Percentiles rank a stretch among this genome's conserved stretches.
Conservation (phyloP, 2,329 filamentous ascomycete species). For the Aspergillaceae sp. region DNA sequence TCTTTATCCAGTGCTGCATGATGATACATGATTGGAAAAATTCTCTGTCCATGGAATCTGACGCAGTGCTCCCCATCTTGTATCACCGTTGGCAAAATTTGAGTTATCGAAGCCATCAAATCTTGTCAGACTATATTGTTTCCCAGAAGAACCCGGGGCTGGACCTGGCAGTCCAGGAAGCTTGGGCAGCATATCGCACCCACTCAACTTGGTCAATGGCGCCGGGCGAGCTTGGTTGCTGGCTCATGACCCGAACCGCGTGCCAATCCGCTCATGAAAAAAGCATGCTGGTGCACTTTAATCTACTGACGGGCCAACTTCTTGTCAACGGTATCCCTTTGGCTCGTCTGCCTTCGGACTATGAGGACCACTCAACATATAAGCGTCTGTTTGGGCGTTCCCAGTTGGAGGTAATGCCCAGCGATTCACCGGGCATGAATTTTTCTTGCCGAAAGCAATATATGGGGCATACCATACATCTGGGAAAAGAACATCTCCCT, state of each 20-base stretch:
- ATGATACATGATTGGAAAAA: constrained; percentile 26
- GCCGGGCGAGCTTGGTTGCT: neutral
- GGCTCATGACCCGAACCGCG: constrained; percentile 2
- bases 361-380: constrained; percentile 16
- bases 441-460: constrained; percentile 15
- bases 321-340: constrained; percentile 25
- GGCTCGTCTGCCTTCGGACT: constrained; percentile 19
- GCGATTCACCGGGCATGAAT: constrained; percentile 4
- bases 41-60: constrained; percentile 1
- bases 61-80: constrained; percentile 11
- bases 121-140: constrained; percentile 6
- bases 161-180: constrained; percentile 7
- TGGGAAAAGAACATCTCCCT: constrained; percentile 6
- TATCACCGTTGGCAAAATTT: constrained; percentile 16
- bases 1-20: constrained; percentile 32
- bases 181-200: constrained; percentile 12
- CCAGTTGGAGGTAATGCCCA: constrained; percentile 10
- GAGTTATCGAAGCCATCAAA: constrained; percentile 7
- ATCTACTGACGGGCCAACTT: constrained; percentile 26
- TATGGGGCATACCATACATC: constrained; percentile 13
- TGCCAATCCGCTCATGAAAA: neutral
- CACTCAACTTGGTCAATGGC: constrained; percentile 5
- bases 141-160: constrained; percentile 4
- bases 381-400: constrained; percentile 17
- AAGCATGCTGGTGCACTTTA: constrained; percentile 17